A percentile compares a stretch with the other conserved stretches of the same genome.
These are phyloP conservation scores for Bryoerythrophyllum caledonicum DNA, from an alignment of 225 moss, liverwort and hornwort genomes.

Conservation along the genomic window DNA sequence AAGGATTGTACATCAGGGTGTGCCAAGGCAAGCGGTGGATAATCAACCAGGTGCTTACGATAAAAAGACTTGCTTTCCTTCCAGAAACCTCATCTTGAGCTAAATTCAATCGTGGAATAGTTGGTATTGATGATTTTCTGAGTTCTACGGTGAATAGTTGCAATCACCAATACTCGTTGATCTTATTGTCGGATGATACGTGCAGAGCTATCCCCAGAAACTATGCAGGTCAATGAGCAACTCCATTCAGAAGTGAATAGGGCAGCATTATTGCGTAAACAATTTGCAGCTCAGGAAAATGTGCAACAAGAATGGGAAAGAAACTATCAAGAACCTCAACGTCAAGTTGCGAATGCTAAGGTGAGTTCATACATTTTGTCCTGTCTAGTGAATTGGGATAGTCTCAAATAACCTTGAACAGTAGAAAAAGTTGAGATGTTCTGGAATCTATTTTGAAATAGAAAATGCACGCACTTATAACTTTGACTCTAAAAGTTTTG, in stretches of 20 bases:
- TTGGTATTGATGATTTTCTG: neutral
- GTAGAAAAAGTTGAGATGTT: neutral
- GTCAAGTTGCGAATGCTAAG: constrained; percentile 25
- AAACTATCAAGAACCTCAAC: constrained; percentile 29
- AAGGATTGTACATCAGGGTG: constrained; percentile 10
- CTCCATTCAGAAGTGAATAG: constrained; percentile 10
- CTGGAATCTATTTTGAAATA: neutral
- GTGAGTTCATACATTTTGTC: constrained; percentile 2
- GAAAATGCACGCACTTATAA: neutral
- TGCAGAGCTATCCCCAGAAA: constrained; percentile 21
- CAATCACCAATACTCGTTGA: neutral
- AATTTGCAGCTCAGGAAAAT: constrained; percentile 29
- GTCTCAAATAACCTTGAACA: neutral
- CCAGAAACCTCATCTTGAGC: neutral
- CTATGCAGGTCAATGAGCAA: constrained; percentile 17
- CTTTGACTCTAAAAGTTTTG: neutral
- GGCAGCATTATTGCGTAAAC: constrained; percentile 13
- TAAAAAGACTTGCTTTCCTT: neutral
- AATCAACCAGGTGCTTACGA: constrained; percentile 16
- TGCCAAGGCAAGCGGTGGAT: neutral
- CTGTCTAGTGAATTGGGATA: neutral
- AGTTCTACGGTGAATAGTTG: neutral
- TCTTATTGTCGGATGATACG: neutral
- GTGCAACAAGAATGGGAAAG: constrained; percentile 37
- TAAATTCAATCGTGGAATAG: neutral